Conservation (phyloP, 129 eudicot species). For the Glebionis coronaria region DNA sequence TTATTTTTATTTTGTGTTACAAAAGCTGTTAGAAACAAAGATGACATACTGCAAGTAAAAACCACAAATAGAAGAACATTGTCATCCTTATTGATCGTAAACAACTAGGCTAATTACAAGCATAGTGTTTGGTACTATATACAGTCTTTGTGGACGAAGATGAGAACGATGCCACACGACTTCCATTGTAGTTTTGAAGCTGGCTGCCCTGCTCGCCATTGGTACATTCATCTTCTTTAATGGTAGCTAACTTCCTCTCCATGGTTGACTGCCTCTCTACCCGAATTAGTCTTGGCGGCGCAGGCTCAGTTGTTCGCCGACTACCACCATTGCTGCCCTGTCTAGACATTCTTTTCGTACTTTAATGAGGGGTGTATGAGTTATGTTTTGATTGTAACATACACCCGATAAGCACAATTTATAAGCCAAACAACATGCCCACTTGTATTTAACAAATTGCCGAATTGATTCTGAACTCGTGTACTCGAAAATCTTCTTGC, state of each 20-base stretch:
- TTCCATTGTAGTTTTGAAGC: slow-evolving; percentile 32
- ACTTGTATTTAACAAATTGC: slow-evolving; percentile 32
- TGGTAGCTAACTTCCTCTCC: slow-evolving; percentile 40
- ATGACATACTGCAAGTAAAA: not conserved
- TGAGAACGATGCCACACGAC: slow-evolving; percentile 14
- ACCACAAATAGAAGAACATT: not conserved
- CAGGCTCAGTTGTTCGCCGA: slow-evolving; percentile 31
- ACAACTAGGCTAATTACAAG: slow-evolving; percentile 31
- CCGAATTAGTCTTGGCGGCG: slow-evolving; percentile 36
- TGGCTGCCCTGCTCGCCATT: slow-evolving; percentile 27
- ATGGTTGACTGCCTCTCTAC: slow-evolving; percentile 33
- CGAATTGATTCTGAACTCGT: slow-evolving; percentile 24
- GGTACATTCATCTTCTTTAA: slow-evolving; percentile 35
- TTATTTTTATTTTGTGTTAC: no score
- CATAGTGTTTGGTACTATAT: slow-evolving; percentile 18
- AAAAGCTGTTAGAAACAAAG: not conserved
- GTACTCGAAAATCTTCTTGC: slow-evolving; percentile 8
- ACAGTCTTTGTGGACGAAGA: slow-evolving; percentile 15
- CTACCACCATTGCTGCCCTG: slow-evolving; percentile 19
- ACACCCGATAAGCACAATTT: slow-evolving; percentile 30
- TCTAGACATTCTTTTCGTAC: slow-evolving; percentile 33
- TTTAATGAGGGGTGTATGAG: not conserved
- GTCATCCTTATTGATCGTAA: slow-evolving; percentile 23
- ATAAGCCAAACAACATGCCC: slow-evolving; percentile 25
- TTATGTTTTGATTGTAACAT: slow-evolving; percentile 25